These are phyloP conservation scores for Trichoderma asperelloides DNA, from an alignment of 495 filamentous ascomycete genomes.

Conservation along the genomic window DNA sequence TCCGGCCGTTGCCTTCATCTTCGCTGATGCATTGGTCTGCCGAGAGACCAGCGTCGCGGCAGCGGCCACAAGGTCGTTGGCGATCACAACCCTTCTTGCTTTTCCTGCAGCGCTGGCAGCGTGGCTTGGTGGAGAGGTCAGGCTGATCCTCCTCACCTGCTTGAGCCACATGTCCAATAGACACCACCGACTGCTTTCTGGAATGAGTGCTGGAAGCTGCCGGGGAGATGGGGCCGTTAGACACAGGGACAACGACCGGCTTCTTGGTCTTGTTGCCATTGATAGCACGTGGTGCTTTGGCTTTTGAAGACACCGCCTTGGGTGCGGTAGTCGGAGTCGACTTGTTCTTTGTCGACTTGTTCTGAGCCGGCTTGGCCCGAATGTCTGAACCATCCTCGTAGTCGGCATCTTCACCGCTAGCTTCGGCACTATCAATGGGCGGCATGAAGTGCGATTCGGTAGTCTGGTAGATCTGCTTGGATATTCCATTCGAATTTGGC, in stretches of 20 bases:
- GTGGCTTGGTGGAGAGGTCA: conserved; percentile 85
- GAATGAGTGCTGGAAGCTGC: conserved; percentile 53
- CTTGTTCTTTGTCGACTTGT: conserved; percentile 22
- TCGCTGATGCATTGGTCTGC: conserved; percentile 91
- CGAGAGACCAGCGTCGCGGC: conserved; percentile 89
- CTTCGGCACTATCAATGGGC: conserved; percentile 61
- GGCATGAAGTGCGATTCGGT: conserved; percentile 51
- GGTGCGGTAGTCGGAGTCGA: conserved; percentile 19
- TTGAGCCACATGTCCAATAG: conserved; percentile 55
- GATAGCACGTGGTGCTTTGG: conserved; percentile 31
- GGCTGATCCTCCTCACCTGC: conserved; percentile 71
- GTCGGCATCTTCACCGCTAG: conserved; percentile 63
- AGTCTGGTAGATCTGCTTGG: conserved; percentile 45
- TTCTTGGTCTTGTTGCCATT: conserved; percentile 51
- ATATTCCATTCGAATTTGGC: conserved; percentile 40
- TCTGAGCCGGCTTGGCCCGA: conserved; percentile 26
- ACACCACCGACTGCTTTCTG: conserved; percentile 70
- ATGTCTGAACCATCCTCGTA: conserved; percentile 41
- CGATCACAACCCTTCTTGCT: conserved; percentile 99
- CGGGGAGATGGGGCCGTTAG: conserved; percentile 55
- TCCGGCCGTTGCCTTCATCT: conserved; percentile 91
- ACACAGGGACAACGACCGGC: conserved; percentile 21
- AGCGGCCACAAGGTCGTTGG: conserved; percentile 86
- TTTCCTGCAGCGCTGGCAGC: conserved; percentile 96
- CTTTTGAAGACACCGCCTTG: conserved; percentile 31